Base-by-base conservation (phyloP, 1,284 basidiomycete genomes). In the Apiotrichum mycotoxinovorans region DNA sequence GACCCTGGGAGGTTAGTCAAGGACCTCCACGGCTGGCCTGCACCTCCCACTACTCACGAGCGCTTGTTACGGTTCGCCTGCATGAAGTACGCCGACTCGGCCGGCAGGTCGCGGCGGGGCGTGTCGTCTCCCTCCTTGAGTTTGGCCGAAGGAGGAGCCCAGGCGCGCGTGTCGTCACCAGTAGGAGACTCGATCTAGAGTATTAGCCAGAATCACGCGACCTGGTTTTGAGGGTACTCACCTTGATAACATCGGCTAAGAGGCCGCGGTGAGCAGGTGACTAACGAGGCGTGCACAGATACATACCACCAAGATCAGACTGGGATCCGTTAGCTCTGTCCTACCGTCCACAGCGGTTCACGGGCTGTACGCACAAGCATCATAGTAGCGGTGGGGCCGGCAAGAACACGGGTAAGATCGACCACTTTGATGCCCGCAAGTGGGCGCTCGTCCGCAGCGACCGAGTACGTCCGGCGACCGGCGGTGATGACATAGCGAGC, bases 21-120 rank as follows among this genome's bases (percentile, higher is more conserved):
- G 23, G 33, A 7, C 12, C 7, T 20, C 59, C 46, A 40, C 66
- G 61, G 14, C 10, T n/a, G 26, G 26, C 48, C 46, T 4, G 26
- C 26, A n/a, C n/a, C n/a, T n/a, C 17, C 26, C 2, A 22, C 15
- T 8, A 68, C 69, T 55, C 52, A 73, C 74, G 89, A 91, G 45
- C 88, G 83, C 73, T 95, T 95, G 79, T 91, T 92, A 52, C 94
- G 81, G 74, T 98, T 98, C 1, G 84, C 86, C 2, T 87, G 83
- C 17, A 98, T 82, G 71, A 96, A 98, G 75, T 98, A 98, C 0
- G 94, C 91, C 3, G 89, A 90, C 74, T 97, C 93, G 11, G 91
- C 84, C 4, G 92, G 91, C 0, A 92, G 80, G 68, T 91, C 82
- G 25, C 72, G 62, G 30, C 72, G 61, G 1, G 84, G 83, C 35